A percentile compares a stretch with the other conserved stretches of the same genome.
Evolutionary conservation across 2,329 filamentous ascomycete species (phyloP).

Genomic region (Xylariaceae sp.): DNA sequence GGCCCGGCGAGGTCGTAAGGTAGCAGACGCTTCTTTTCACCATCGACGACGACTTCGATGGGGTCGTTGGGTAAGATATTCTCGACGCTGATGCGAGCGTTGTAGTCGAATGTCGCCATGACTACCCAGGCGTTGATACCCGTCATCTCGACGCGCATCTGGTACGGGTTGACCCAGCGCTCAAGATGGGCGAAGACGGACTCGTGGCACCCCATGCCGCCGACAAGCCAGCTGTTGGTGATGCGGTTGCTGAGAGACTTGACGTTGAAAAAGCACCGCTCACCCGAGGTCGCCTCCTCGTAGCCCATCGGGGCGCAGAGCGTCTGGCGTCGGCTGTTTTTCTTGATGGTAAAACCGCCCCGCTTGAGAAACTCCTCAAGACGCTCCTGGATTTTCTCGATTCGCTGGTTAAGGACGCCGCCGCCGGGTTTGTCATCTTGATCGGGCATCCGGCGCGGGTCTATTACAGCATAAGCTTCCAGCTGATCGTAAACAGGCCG

Average conservation of each 20-base stretch:
- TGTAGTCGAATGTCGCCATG: conserved; percentile 21
- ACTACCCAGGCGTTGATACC: conserved; percentile 24
- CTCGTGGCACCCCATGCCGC: background rate
- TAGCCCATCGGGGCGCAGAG: conserved; percentile 16
- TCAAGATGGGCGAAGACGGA: conserved; percentile 8
- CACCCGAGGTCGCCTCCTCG: conserved; percentile 20
- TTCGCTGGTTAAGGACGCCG: conserved; percentile 5
- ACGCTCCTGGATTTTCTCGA: conserved; percentile 3
- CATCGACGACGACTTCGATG: conserved; percentile 14
- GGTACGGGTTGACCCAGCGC: conserved; percentile 21
- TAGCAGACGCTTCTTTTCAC: conserved; percentile 7
- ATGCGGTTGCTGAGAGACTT: conserved; percentile 16
- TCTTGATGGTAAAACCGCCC: conserved; percentile 7
- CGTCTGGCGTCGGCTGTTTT: background rate
- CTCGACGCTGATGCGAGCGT: conserved; percentile 24
- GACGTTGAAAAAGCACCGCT: conserved; percentile 21
- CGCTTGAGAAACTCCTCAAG: conserved; percentile 7
- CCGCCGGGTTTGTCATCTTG: conserved; percentile 5
- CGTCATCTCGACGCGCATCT: conserved; percentile 22
- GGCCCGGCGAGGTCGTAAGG: conserved; percentile 17
- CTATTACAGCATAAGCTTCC: conserved; percentile 13
- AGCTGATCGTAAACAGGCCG: conserved; percentile 7
- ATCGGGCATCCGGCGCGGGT: conserved; percentile 15
- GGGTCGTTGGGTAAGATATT: conserved; percentile 7
- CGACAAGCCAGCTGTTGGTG: background rate